Evolutionary conservation across 2,329 filamentous ascomycete species (phyloP), one percentile per base, ranked within the genome.

Genomic region (Exserohilum turcica): DNA sequence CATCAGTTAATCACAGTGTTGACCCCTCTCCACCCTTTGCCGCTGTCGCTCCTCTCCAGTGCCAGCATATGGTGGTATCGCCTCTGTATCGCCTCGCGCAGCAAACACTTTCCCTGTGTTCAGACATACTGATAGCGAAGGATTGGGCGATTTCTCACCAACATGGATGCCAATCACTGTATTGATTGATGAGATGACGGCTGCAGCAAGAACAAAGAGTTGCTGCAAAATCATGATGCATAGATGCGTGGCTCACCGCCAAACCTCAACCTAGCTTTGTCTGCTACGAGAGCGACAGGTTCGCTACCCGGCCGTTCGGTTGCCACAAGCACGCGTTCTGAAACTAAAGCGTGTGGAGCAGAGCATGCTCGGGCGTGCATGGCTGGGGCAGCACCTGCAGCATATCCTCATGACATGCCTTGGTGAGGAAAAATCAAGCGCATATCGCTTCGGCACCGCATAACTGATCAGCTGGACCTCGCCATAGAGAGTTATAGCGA

Each of bases 71-170:
- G 51, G 46, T 55, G 52, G 43, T 39, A 35, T 37, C 52, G 47
- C 21, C 4, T 7, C 21, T 24, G 21, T 48, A 55, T 61, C 59
- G 44, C 52, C 48, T 33, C 46, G 55, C 44, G 60, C 55, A 54
- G 48, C 57, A 58, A 59, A 59, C 47, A 46, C 57, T 45, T 52
- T 54, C 54, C 55, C 46, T 38, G 47, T 45, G 49, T 35, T 43
- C 32, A 42, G 35, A 37, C 31, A 35, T 44, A 37, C 35, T 43
- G 13, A 33, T 35, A 53, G 45, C 44, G 43, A 51, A 52, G 45
- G 40, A 37, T 44, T 33, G 37, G 45, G 43, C 52, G 40, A 19
- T 44, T 39, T 49, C 32, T 39, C 42, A 28, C 51, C 40, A 52
- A 37, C 51, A 19, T 45, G 18, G 19, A 37, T 39, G 33, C 40